A percentile compares a stretch with the other conserved stretches of the same genome.
Evolutionary conservation across 108 stramenopile species (phyloP).

Genomic region (Cylindrotheca closterium): DNA sequence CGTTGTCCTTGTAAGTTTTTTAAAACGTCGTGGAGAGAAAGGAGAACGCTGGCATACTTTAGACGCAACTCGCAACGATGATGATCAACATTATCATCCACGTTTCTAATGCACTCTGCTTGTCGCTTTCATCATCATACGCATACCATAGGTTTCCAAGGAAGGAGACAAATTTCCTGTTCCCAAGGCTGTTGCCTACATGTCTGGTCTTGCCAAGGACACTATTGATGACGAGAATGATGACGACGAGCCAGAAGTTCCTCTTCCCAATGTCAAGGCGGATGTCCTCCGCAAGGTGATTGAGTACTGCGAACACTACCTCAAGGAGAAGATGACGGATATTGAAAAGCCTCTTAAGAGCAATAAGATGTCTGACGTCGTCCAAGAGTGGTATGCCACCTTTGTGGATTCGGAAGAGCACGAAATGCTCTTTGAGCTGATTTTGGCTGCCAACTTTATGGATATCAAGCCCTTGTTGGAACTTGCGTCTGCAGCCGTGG

Average conservation of each 20-base stretch:
- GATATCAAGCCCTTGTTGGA: conserved; percentile 97
- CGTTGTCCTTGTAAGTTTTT: too few relatives aligned
- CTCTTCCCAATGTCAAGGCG: conserved; percentile 97
- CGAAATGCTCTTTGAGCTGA: conserved; percentile 97
- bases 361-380: conserved; percentile 95
- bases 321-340: conserved; percentile 95
- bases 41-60: too few relatives aligned
- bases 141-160: conserved; percentile 76
- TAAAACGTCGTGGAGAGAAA: too few relatives aligned
- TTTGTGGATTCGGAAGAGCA: conserved; percentile 98
- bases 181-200: conserved; percentile 89
- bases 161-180: conserved; percentile 97
- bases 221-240: conserved; percentile 93
- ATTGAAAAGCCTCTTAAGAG: conserved; percentile 99
- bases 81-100: too few relatives aligned
- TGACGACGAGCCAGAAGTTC: conserved; percentile 94
- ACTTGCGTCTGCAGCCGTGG: conserved; percentile 97
- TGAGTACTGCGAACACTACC: conserved; percentile 95
- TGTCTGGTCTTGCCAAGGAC: conserved; percentile 97
- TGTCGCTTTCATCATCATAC: too few relatives aligned
- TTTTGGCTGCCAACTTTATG: conserved; percentile 99
- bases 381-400: conserved; percentile 99
- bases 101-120: too few relatives aligned
- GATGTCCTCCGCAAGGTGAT: conserved; percentile 96
- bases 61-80: too few relatives aligned